phyloP scores from a whole-genome alignment of 2,329 filamentous ascomycete species.

The Pezicula rhizophila region DNA sequence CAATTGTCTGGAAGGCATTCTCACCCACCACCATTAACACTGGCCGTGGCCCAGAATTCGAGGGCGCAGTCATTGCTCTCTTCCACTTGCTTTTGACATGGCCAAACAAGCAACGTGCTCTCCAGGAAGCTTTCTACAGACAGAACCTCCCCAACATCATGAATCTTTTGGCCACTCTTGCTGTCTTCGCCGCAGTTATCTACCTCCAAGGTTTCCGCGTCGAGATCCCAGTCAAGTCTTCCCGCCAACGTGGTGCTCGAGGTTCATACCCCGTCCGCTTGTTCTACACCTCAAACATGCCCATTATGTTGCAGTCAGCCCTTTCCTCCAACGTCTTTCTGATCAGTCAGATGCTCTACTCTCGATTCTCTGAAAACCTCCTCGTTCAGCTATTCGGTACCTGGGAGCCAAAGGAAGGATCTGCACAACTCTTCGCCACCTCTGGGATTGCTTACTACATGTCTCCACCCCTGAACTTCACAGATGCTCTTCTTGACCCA shows the following conservation, averaged over 20 bases:
- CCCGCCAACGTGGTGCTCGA: slow-evolving; percentile 95
- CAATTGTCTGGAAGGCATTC: slow-evolving; percentile 99
- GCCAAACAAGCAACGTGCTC: slow-evolving; percentile 98
- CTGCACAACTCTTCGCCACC: slow-evolving; percentile 86
- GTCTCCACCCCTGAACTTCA: slow-evolving; percentile 96
- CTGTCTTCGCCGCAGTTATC: slow-evolving; percentile 95
- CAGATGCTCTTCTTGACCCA: slow-evolving; percentile 91
- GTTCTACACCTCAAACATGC: slow-evolving; percentile 99
- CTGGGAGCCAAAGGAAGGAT: slow-evolving; percentile 96
- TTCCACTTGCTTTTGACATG: slow-evolving; percentile 98
- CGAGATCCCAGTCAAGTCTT: slow-evolving; percentile 99
- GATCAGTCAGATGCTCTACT: slow-evolving; percentile 99
- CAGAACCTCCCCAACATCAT: slow-evolving; percentile 99
- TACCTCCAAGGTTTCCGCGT: slow-evolving; percentile 99
- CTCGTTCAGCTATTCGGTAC: slow-evolving; percentile 95
- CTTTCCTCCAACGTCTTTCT: slow-evolving; percentile 99
- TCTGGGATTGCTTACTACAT: slow-evolving; percentile 99
- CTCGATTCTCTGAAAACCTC: slow-evolving; percentile 97
- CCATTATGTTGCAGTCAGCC: slow-evolving; percentile 99
- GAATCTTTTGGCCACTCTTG: slow-evolving; percentile 90
- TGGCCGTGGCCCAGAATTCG: slow-evolving; percentile 96
- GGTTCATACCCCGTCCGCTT: slow-evolving; percentile 97
- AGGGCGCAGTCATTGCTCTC: slow-evolving; percentile 95
- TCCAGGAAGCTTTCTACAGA: slow-evolving; percentile 97
- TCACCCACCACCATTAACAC: slow-evolving; percentile 99